Percentiles rank a stretch among this genome's conserved stretches.
These are phyloP conservation scores for Fomes fomentarius DNA, from an alignment of 1,284 basidiomycete species.

Conservation along the genomic window DNA sequence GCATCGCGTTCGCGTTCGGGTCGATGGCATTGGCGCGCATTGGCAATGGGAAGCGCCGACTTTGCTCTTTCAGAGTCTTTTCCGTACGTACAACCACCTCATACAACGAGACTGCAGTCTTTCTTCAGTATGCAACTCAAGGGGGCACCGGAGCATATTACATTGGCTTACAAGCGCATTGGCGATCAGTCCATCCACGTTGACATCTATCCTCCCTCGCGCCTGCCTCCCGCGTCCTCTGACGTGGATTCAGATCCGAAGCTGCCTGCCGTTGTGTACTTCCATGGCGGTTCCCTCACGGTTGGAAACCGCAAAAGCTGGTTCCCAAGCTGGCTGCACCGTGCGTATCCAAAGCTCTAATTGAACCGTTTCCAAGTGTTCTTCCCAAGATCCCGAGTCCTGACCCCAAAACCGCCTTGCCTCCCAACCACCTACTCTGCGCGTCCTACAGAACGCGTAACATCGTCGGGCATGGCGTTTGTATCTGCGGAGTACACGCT, in stretches of 20 bases:
- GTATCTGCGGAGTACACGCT: conserved; percentile 66
- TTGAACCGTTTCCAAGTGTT: neutral
- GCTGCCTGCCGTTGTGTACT: conserved; percentile 57
- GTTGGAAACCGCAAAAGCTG: conserved; percentile 60
- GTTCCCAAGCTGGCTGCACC: conserved; percentile 63
- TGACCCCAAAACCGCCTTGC: neutral
- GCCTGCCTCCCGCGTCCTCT: neutral
- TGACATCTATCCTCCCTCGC: conserved; percentile 27
- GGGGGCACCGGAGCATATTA: conserved; percentile 1
- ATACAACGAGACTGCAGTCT: neutral
- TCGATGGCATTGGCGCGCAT: too few species aligned
- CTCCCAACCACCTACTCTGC: too few species aligned
- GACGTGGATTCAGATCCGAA: neutral
- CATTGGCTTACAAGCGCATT: conserved; percentile 24
- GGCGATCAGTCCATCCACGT: conserved; percentile 17
- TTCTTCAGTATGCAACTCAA: neutral
- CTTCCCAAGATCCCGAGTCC: neutral
- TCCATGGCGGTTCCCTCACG: conserved; percentile 65
- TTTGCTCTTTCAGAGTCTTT: neutral
- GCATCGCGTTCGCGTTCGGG: neutral
- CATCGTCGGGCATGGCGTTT: conserved; percentile 37
- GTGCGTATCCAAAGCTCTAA: conserved; percentile 40
- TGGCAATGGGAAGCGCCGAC: neutral
- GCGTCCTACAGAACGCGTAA: conserved; percentile 14
- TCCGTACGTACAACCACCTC: neutral